A percentile compares a stretch with the other conserved stretches of the same genome.
Conservation (phyloP, 176 grass and related monocot species). For the Aegilops bicornis region DNA sequence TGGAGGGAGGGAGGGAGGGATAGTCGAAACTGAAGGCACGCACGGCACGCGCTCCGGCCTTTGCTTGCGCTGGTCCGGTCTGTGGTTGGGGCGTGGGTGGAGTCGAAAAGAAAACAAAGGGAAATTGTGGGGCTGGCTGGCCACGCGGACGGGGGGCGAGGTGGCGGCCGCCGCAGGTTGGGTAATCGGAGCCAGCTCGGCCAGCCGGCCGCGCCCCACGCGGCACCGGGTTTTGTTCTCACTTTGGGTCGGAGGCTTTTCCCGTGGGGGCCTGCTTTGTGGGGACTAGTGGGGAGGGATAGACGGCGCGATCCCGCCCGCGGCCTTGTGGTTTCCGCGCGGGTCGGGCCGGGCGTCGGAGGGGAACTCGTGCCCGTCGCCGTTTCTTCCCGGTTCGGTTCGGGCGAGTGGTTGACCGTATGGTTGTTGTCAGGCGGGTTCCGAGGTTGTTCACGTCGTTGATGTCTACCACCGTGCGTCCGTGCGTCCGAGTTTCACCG, state of each 20-base stretch:
- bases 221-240: background rate
- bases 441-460: background rate
- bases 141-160: background rate
- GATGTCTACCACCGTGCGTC: background rate
- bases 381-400: no score
- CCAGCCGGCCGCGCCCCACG: background rate
- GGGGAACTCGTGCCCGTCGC: background rate
- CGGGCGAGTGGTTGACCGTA: background rate
- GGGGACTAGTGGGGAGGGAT: no score
- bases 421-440: background rate
- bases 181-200: background rate
- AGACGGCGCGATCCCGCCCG: no score
- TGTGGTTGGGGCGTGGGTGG: conserved; percentile 22
- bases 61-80: background rate
- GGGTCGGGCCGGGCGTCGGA: no score
- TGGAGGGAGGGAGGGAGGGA: background rate
- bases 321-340: no score
- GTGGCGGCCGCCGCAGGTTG: background rate
- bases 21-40: background rate
- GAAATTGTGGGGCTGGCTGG: background rate
- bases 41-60: background rate
- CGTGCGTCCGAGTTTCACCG: background rate
- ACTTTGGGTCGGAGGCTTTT: background rate
- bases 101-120: background rate
- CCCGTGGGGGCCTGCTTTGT: no score